Evolutionary conservation across 768 basidiomycete species (phyloP), one percentile per base, ranked within the genome.

Genomic region (Suillus sp.): DNA sequence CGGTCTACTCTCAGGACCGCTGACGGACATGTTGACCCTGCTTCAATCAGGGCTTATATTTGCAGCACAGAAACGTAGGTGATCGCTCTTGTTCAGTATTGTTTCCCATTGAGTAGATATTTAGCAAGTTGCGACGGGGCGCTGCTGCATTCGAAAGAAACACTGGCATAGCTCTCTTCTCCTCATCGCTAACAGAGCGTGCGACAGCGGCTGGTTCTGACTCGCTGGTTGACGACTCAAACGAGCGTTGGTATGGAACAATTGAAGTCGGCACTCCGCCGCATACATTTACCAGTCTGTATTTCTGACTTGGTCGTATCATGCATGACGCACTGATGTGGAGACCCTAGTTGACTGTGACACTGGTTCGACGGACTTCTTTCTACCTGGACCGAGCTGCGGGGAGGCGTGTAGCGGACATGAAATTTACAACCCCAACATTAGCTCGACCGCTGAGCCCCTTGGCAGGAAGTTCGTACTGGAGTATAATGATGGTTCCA

Each of bases 401-500:
- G 62, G 34, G 25, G 69, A 69, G 34, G 65, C 67, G 22, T 81
- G 80, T 64, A 59, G 63, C 4, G 71, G 67, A 7, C 79, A 82
- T 65, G 71, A 65, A 32, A 66, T 65, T 48, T 83, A 81, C 66
- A 66, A 77, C 59, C 71, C 81, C 10, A 66, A 69, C 13, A 35
- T 63, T 9, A 78, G 75, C 11, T 71, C 75, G 2, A 73, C 79
- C 0, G 69, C 77, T 27, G 53, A 60, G 10, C 61, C 72, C 62
- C 59, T 69, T 42, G 37, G 67, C 25, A 43, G 63, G 20, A 63
- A 37, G 0, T 81, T 84, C 68, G 60, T 65, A 1, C 73, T 83
- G 30, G 0, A 57, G 32, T 85, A 83, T 58, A 82, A 78, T 2
- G 82, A 84, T 62, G 78, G 79, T 6, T 80, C 79, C 4, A 67